Evolutionary conservation across 192 early-diverging fungal genomes (phyloP), one percentile per base, ranked within the genome.

Genomic region (Umbelopsis ramanniana): DNA sequence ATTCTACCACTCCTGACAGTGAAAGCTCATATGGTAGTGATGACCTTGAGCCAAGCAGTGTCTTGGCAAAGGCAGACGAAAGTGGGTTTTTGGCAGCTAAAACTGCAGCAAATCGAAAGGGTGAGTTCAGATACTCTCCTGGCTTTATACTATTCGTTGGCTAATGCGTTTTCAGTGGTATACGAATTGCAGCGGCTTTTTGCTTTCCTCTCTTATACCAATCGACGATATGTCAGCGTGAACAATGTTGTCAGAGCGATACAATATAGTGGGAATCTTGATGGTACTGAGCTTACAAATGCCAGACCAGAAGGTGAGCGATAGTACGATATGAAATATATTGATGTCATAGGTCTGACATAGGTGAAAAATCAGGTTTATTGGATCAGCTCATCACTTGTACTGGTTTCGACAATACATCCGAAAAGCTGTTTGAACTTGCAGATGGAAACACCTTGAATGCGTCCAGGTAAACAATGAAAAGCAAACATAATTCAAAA

Each of bases 121-220:
- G 57, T 63, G 26, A 63, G 57, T 3, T 63, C 10, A 38, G 24
- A 26, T 3, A 17, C 2, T 11, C 2, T 6, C 33, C 0, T 63
- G 2, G 0, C 15, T 63, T 63, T 63, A 15, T 35, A 38, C n/a
- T n/a, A 15, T 35, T 14, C 33, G 14, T 6, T 29, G 26, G 17
- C 57, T 37, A 35, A 63, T 37, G 6, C 3, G 14, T 37, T 19
- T 63, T 12, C 33, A 63, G 57, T 63, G 1, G 33, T 63, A 19
- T 15, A 63, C 19, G 83, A 84, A 70, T n/a, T 80, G 40, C 83
- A 84, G 66, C 80, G 80, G 15, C 69, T 84, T 29, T 84, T 82
- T 54, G 83, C 68, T 5, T 84, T 80, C 55, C 47, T 84, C 6
- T 37, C 33, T 6, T 40, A 72, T 26, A 78, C 78, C 24, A 40